Percentiles rank a stretch among this genome's conserved stretches.
phyloP scores from a whole-genome alignment of 2,329 filamentous ascomycete species.

The Trichoderma simmonsii region DNA sequence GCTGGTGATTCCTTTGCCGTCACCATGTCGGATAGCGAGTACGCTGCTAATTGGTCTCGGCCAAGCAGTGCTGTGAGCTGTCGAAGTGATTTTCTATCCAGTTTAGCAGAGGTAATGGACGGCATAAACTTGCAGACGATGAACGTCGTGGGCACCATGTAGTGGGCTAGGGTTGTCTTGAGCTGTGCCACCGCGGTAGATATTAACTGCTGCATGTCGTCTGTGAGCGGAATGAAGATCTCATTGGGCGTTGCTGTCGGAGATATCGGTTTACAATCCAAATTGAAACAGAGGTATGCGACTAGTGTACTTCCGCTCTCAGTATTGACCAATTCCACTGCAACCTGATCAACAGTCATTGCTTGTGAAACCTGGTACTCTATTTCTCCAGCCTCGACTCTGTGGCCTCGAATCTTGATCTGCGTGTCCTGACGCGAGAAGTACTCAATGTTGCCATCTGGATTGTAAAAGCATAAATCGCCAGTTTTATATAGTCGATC shows the following conservation, averaged over 20 bases:
- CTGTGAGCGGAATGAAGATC: background rate
- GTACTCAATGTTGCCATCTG: constrained; percentile 38
- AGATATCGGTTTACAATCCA: background rate
- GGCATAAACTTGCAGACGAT: constrained; percentile 22
- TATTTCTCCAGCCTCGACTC: constrained; percentile 42
- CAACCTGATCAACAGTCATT: background rate
- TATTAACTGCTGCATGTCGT: constrained; percentile 12
- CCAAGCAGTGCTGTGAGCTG: background rate
- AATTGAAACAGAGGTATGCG: background rate
- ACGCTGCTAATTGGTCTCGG: background rate
- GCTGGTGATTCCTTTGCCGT: constrained; percentile 15
- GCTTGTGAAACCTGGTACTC: constrained; percentile 18
- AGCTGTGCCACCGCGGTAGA: background rate
- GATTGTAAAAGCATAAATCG: constrained; percentile 41
- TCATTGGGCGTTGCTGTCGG: background rate
- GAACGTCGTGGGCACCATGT: constrained; percentile 23
- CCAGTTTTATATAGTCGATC: constrained; percentile 42
- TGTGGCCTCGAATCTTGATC: constrained; percentile 54
- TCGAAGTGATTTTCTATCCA: constrained; percentile 10
- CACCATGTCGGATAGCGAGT: background rate
- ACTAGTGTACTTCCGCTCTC: background rate
- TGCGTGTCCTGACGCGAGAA: constrained; percentile 53
- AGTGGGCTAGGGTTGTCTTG: constrained; percentile 19
- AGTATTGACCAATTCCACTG: background rate
- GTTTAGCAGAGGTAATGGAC: constrained; percentile 14